Evolutionary conservation across 2,329 filamentous ascomycete species (phyloP).

Genomic region (Calonectria leucothoes): DNA sequence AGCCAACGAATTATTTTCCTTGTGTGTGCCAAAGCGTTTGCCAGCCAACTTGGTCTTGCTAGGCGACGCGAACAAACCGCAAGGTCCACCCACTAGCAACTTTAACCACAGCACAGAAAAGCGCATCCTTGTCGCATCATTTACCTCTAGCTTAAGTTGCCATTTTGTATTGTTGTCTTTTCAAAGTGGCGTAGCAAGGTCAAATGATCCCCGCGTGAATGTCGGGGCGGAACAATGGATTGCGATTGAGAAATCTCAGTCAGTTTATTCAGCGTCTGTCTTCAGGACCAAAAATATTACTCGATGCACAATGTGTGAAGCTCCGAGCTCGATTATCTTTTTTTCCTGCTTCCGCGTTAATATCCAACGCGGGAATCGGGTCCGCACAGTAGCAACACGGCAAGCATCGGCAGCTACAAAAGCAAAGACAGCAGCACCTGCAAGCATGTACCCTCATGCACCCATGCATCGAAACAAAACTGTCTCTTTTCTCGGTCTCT

Average conservation of each 20-base stretch:
- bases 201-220: too few species aligned
- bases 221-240: too few species aligned
- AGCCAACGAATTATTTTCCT: background rate
- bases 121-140: background rate
- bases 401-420: background rate
- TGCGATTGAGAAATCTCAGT: too few species aligned
- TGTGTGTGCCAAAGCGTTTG: background rate
- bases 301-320: background rate
- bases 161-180: background rate
- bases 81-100: background rate
- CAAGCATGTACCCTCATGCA: background rate
- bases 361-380: background rate
- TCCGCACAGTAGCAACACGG: background rate
- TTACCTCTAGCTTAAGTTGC: background rate
- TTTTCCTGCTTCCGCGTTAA: background rate
- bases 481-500: background rate
- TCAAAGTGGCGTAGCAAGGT: too few species aligned
- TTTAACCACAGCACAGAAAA: background rate
- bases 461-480: background rate
- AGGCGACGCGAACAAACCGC: background rate
- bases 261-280: background rate
- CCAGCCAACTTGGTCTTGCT: background rate
- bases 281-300: background rate
- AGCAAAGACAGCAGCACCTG: background rate
- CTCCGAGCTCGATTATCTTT: background rate